These are phyloP conservation scores for Piromyces finnis DNA, from an alignment of 192 early-diverging fungal genomes.

Conservation along the genomic window DNA sequence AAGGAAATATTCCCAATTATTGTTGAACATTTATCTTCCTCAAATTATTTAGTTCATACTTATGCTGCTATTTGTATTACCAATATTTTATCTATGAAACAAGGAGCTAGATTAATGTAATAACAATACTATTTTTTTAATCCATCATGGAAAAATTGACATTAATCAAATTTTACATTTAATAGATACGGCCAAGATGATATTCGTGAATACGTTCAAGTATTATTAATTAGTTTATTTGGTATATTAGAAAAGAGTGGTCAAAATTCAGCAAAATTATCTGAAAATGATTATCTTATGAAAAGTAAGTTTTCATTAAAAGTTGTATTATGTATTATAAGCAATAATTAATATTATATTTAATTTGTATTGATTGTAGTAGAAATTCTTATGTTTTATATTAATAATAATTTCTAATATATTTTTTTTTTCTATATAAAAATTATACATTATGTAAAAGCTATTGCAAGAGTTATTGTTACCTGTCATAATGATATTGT, in stretches of 20 bases:
- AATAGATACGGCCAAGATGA: slow-evolving; percentile 43
- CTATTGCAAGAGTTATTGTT: slow-evolving; percentile 71
- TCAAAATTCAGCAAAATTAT: slow-evolving; percentile 68
- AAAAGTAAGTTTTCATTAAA: slow-evolving; percentile 46
- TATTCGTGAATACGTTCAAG: slow-evolving; percentile 24
- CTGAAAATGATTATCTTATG: slow-evolving; percentile 95
- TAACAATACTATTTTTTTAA: no score
- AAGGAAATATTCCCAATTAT: slow-evolving; percentile 57
- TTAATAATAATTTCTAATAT: no score
- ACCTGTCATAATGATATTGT: slow-evolving; percentile 53
- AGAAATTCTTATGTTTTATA: no score
- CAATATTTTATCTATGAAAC: slow-evolving; percentile 67
- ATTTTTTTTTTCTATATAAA: background rate
- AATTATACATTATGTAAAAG: slow-evolving; percentile 10
- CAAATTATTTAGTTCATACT: slow-evolving; percentile 69
- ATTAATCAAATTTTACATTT: background rate
- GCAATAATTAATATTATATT: no score
- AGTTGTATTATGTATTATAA: no score
- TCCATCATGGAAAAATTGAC: no score
- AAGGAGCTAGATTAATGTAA: slow-evolving; percentile 11
- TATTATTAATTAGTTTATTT: slow-evolving; percentile 56
- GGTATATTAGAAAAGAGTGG: slow-evolving; percentile 51
- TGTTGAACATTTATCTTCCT: slow-evolving; percentile 58
- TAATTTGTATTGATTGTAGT: no score
- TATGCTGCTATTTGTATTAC: slow-evolving; percentile 87